phyloP scores from a whole-genome alignment of 78 protist genomes.

The Acrasis kona region DNA sequence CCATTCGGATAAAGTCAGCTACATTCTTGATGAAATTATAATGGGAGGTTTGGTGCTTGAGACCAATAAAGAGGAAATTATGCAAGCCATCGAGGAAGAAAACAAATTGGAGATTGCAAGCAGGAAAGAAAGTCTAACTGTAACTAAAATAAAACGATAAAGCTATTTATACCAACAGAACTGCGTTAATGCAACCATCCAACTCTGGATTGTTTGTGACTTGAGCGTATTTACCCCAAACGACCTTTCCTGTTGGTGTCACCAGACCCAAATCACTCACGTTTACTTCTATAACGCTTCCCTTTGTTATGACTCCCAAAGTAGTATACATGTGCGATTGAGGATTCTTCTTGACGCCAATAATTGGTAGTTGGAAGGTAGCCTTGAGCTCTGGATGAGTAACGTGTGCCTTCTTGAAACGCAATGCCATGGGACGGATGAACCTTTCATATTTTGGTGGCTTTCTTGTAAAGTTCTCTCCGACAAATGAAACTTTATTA shows the following conservation, averaged over 20 bases:
- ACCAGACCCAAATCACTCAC: conserved; percentile 96
- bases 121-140: neutral
- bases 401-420: conserved; percentile 89
- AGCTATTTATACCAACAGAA: conserved; percentile 89
- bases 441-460: conserved; percentile 98
- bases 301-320: conserved; percentile 99
- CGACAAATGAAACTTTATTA: conserved; percentile 95
- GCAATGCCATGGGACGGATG: conserved; percentile 92
- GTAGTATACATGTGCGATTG: conserved; percentile 79
- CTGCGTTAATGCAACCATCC: conserved; percentile 98
- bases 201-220: conserved; percentile 98
- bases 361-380: conserved; percentile 91
- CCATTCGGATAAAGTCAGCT: conserved; percentile 84
- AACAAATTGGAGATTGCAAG: neutral
- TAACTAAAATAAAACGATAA: no score
- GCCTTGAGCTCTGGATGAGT: conserved; percentile 98
- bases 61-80: conserved; percentile 50
- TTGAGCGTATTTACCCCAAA: conserved; percentile 89
- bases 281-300: conserved; percentile 97
- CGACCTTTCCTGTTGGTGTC: conserved; percentile 85
- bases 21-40: conserved; percentile 86
- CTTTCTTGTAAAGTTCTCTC: conserved; percentile 96
- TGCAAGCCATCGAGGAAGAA: conserved; percentile 1
- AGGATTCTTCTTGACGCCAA: conserved; percentile 97
- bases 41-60: conserved; percentile 94